These are phyloP conservation scores for Lichtheimia ramosa DNA, from an alignment of 371 early-diverging fungal genomes.

Conservation along the genomic window DNA sequence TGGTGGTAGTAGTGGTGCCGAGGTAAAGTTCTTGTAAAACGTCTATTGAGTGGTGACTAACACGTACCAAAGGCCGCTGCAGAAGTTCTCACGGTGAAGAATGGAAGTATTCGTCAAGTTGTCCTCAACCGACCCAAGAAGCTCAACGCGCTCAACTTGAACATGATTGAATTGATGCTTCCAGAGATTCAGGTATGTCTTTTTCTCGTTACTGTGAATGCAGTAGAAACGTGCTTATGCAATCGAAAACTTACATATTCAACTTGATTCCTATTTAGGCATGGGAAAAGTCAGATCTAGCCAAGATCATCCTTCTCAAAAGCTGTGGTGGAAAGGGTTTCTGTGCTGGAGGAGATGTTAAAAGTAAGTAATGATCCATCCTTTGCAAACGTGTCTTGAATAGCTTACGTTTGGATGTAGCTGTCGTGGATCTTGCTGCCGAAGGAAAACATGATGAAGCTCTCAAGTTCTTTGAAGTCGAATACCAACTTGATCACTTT, in stretches of 20 bases:
- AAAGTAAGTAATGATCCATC: slow-evolving; percentile 41
- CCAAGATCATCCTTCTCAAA: slow-evolving; percentile 86
- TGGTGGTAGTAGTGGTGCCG: slow-evolving; percentile 17
- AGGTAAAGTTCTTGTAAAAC: not conserved
- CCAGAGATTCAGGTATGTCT: slow-evolving; percentile 73
- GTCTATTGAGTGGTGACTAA: too few species aligned
- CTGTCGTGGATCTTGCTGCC: slow-evolving; percentile 45
- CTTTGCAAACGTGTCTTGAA: too few species aligned
- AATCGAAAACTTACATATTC: too few species aligned
- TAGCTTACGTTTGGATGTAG: slow-evolving; percentile 12
- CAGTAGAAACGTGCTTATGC: too few species aligned
- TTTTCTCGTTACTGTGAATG: not conserved
- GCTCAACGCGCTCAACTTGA: slow-evolving; percentile 84
- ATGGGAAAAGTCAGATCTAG: slow-evolving; percentile 88
- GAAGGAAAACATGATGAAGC: slow-evolving; percentile 54
- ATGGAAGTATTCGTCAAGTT: slow-evolving; percentile 39
- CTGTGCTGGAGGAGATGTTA: slow-evolving; percentile 98
- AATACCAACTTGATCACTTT: slow-evolving; percentile 91
- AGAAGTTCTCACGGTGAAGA: slow-evolving; percentile 53
- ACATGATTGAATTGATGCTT: slow-evolving; percentile 84
- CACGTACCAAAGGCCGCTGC: slow-evolving; percentile 1
- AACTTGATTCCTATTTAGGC: slow-evolving; percentile 49
- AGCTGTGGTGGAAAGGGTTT: slow-evolving; percentile 80
- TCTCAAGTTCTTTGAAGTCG: slow-evolving; percentile 84
- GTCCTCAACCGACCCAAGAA: slow-evolving; percentile 88